A percentile compares a stretch with the other conserved stretches of the same genome.
These are phyloP conservation scores for Galerina marginata DNA, from an alignment of 768 basidiomycete genomes.

Conservation along the genomic window DNA sequence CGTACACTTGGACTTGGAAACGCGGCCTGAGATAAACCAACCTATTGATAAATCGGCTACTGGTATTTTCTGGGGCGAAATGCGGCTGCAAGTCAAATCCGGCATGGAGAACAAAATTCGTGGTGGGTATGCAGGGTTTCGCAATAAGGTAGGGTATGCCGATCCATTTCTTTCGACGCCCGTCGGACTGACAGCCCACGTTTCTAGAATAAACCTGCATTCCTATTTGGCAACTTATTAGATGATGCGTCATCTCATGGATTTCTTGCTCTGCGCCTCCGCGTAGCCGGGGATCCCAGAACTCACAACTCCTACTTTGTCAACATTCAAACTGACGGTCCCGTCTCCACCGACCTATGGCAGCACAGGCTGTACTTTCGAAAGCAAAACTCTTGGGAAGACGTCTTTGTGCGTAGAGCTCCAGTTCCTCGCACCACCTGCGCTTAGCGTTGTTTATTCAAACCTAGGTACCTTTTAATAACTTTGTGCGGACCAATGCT, in stretches of 20 bases:
- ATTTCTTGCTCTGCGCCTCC: conserved; percentile 81
- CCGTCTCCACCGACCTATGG: conserved; percentile 86
- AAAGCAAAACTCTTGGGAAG: conserved; percentile 75
- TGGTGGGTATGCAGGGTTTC: conserved; percentile 90
- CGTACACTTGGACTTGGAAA: conserved; percentile 75
- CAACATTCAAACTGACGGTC: conserved; percentile 90
- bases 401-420: conserved; percentile 66
- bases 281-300: conserved; percentile 75
- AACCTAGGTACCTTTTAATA: conserved; percentile 77
- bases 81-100: conserved; percentile 71
- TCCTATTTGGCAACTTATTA: conserved; percentile 79
- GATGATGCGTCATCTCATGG: conserved; percentile 86
- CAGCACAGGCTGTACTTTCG: conserved; percentile 90
- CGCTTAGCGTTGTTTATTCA: not conserved
- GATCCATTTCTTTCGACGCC: not conserved
- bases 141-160: conserved; percentile 65
- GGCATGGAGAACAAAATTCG: conserved; percentile 73
- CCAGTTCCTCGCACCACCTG: not conserved
- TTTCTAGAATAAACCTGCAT: conserved; percentile 68
- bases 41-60: conserved; percentile 56
- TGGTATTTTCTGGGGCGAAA: conserved; percentile 80
- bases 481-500: conserved; percentile 75
- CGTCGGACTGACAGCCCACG: not conserved
- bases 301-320: conserved; percentile 89
- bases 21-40: conserved; percentile 48